These are phyloP conservation scores for Penicillium parvum DNA, from an alignment of 495 filamentous ascomycete genomes.

Conservation along the genomic window DNA sequence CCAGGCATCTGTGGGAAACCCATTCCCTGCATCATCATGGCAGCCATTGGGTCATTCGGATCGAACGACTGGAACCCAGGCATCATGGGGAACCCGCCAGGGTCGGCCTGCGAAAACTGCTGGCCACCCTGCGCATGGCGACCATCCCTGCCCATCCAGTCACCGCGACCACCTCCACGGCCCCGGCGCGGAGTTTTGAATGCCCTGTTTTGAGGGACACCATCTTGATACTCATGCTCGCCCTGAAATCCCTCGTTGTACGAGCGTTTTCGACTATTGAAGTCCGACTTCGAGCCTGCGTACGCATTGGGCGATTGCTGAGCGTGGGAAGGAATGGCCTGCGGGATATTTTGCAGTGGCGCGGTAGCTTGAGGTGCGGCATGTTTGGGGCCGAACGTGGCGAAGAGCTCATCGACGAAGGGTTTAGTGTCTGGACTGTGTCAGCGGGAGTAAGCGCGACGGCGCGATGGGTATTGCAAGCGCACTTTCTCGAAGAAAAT, in stretches of 20 bases:
- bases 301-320: conserved; percentile 33
- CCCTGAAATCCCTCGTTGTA: conserved; percentile 56
- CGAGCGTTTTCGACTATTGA: conserved; percentile 50
- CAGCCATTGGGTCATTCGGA: conserved; percentile 62
- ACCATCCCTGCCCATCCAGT: conserved; percentile 36
- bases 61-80: conserved; percentile 53
- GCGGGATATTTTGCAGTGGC: conserved; percentile 34
- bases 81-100: conserved; percentile 45
- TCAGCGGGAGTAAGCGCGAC: conserved; percentile 9
- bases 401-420: conserved; percentile 86
- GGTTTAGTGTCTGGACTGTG: conserved; percentile 53
- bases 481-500: conserved; percentile 76
- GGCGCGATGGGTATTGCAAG: conserved; percentile 34
- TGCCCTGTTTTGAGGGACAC: conserved; percentile 47
- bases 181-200: conserved; percentile 74
- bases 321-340: conserved; percentile 9
- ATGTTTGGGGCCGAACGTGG: conserved; percentile 58
- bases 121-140: conserved; percentile 12
- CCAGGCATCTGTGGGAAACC: conserved; percentile 55
- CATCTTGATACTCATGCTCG: conserved; percentile 40
- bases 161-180: conserved; percentile 52
- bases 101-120: conserved; percentile 26
- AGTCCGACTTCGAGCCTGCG: conserved; percentile 29
- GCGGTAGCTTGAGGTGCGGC: conserved; percentile 48
- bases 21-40: conserved; percentile 65